A percentile compares a stretch with the other conserved stretches of the same genome.
Conservation (phyloP, 2,329 filamentous ascomycete species). For the Pezicula carpinea region DNA sequence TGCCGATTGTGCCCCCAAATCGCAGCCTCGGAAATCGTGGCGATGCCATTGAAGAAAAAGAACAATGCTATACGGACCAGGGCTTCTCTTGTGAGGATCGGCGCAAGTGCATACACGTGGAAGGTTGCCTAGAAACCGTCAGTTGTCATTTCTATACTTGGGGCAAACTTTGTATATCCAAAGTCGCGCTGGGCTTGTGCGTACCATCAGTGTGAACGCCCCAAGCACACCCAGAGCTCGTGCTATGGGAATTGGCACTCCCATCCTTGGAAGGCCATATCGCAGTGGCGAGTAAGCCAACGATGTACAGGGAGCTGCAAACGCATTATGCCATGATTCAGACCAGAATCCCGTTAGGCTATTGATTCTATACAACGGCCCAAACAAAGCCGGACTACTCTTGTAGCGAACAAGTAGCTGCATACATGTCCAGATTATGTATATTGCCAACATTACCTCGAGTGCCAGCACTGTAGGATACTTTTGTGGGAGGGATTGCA, state of each 20-base stretch:
- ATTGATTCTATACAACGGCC: constrained; percentile 33
- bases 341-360: constrained; percentile 35
- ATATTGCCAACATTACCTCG: constrained; percentile 34
- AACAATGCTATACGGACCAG: constrained; percentile 31
- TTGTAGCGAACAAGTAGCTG: constrained; percentile 33
- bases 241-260: constrained; percentile 28
- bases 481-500: constrained; percentile 33
- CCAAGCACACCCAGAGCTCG: constrained; percentile 31
- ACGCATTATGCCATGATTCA: constrained; percentile 38
- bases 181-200: background rate
- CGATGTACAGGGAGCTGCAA: constrained; percentile 33
- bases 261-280: constrained; percentile 25
- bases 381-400: constrained; percentile 34
- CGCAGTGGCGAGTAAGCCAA: constrained; percentile 34
- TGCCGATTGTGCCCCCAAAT: constrained; percentile 32
- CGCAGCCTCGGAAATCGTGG: constrained; percentile 27
- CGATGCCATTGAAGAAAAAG: constrained; percentile 36
- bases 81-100: constrained; percentile 28
- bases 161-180: no score
- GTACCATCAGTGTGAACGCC: constrained; percentile 33
- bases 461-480: constrained; percentile 31
- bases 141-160: background rate
- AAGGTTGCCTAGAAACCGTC: constrained; percentile 23
- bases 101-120: constrained; percentile 33
- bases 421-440: constrained; percentile 35